Base-by-base conservation (phyloP, 2,329 filamentous ascomycete species). In the Proliferodiscus dingleyae region DNA sequence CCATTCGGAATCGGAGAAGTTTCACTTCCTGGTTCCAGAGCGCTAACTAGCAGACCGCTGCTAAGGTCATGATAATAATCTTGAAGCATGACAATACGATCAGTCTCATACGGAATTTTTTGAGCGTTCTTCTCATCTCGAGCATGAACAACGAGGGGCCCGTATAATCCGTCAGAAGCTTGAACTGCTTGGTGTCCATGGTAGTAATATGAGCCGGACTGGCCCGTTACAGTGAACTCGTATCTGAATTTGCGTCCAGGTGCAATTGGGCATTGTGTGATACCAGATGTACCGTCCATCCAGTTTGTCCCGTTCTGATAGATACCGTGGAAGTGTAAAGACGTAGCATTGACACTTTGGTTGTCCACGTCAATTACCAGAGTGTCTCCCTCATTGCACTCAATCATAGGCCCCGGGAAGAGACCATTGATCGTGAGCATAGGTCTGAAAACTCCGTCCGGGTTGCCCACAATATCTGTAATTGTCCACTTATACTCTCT, bases 271-370 rank as follows among this genome's bases (percentile, higher is more conserved):
- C 82, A 86, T 60, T 87, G 29, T 74, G 77, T 7, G 83, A 62
- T 52, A 2, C 77, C 82, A 0, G 79, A 71, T 1, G 83, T 76
- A 0, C 86, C 87, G 57, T 91, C 86, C 81, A 88, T 87, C 46
- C 74, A 73, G 47, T 80, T 87, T 0, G 84, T 86, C 9, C 83
- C 84, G 54, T 87, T 87, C 60, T 89, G 85, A 59, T 80, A 88
- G 51, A 91, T 73, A 13, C 87, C 87, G 55, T 91, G 87, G 63
- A 86, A 90, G 61, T 91, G 87, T 4, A 90, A 71, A 6, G 80
- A 76, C 0, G 85, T 63, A 10, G 60, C 75, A 53, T 89, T 85
- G 10, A 71, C 68, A 1, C 85, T 77, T 18, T 75, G 71, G 56
- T 91, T 91, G 54, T 78, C 68, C 41, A 89, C 71, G 24, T 86